Conservation (phyloP, 179 eudicot genomes). For the Silene coronaria region DNA sequence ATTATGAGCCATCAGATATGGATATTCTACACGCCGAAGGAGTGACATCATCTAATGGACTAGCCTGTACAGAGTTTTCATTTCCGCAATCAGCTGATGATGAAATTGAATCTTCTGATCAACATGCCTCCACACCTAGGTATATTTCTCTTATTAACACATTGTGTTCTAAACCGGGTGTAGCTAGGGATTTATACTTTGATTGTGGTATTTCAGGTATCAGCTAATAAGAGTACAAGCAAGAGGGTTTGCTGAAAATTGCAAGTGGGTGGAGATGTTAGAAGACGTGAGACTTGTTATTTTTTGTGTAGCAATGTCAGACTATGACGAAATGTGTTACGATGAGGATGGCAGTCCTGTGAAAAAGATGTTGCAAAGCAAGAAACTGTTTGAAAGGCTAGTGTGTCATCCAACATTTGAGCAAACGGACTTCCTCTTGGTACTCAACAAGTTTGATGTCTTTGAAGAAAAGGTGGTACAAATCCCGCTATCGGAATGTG, state of each 20-base stretch:
- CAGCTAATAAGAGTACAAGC: constrained; percentile 89
- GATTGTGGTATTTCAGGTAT: constrained; percentile 44
- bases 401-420: constrained; percentile 81
- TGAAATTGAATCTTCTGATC: constrained; percentile 48
- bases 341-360: constrained; percentile 43
- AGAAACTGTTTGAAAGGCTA: constrained; percentile 70
- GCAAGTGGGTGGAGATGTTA: constrained; percentile 98
- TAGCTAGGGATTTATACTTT: not conserved
- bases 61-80: constrained; percentile 77
- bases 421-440: constrained; percentile 70
- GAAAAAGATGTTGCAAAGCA: constrained; percentile 79
- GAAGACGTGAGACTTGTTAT: constrained; percentile 87
- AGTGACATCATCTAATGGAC: constrained; percentile 86
- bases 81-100: constrained; percentile 62
- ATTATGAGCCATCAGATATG: constrained; percentile 78
- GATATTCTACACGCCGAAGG: constrained; percentile 94
- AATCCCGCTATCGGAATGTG: constrained; percentile 59
- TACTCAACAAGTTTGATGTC: constrained; percentile 68
- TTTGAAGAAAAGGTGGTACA: constrained; percentile 83
- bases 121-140: constrained; percentile 61
- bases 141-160: constrained; percentile 17
- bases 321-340: constrained; percentile 57
- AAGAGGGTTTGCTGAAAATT: constrained; percentile 69
- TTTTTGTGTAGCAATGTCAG: constrained; percentile 72
- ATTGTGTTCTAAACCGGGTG: not conserved